These are phyloP conservation scores for Graphilbum fragrans DNA, from an alignment of 2,329 filamentous ascomycete species.

Conservation along the genomic window DNA sequence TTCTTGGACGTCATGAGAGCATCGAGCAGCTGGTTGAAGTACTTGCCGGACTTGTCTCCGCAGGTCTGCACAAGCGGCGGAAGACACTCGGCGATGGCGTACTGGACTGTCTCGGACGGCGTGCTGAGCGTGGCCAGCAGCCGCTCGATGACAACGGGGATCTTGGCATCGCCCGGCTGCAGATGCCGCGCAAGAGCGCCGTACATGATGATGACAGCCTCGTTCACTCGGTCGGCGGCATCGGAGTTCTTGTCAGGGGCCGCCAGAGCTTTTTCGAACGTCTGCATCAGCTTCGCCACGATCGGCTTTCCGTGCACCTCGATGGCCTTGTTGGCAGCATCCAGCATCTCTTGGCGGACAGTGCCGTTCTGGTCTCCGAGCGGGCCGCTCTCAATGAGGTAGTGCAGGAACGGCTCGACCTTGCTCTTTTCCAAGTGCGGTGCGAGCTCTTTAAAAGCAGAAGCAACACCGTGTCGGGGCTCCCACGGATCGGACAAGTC, in stretches of 20 bases:
- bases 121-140: slow-evolving; percentile 81
- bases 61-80: slow-evolving; percentile 81
- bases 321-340: slow-evolving; percentile 74
- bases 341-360: slow-evolving; percentile 83
- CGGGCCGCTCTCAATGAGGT: slow-evolving; percentile 75
- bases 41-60: slow-evolving; percentile 63
- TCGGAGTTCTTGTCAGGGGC: slow-evolving; percentile 71
- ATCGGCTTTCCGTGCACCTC: slow-evolving; percentile 68
- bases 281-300: slow-evolving; percentile 81
- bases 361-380: slow-evolving; percentile 68
- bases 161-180: slow-evolving; percentile 69
- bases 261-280: slow-evolving; percentile 82
- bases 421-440: slow-evolving; percentile 54
- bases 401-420: slow-evolving; percentile 68
- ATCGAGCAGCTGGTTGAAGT: slow-evolving; percentile 70
- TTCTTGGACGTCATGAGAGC: slow-evolving; percentile 78
- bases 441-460: slow-evolving; percentile 75
- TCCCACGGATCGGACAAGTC: slow-evolving; percentile 88
- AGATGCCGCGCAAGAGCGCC: slow-evolving; percentile 86
- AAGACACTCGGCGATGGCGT: slow-evolving; percentile 86
- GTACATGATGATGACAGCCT: slow-evolving; percentile 95
- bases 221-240: slow-evolving; percentile 79
- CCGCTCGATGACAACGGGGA: slow-evolving; percentile 78
- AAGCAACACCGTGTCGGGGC: slow-evolving; percentile 74
- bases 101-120: slow-evolving; percentile 93